phyloP scores from a whole-genome alignment of 2,329 filamentous ascomycete genomes.

The Metarhizium anisopliae region DNA sequence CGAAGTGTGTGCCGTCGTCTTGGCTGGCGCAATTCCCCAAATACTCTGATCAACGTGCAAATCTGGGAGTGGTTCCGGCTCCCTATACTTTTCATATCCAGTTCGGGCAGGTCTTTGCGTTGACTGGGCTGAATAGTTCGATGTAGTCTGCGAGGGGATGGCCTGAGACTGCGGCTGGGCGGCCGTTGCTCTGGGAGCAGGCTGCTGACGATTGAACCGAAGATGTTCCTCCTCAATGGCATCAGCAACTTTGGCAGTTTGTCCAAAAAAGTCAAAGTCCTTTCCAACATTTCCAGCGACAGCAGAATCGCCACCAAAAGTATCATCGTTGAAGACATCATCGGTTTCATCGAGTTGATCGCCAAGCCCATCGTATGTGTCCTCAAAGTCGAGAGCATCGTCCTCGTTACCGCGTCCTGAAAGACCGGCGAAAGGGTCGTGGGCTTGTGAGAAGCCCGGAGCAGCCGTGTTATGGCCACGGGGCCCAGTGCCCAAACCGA shows the following conservation, averaged over 20 bases:
- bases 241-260: conserved; percentile 77
- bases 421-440: conserved; percentile 83
- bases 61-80: conserved; percentile 76
- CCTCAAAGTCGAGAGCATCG: conserved; percentile 71
- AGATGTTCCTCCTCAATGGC: conserved; percentile 88
- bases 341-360: conserved; percentile 85
- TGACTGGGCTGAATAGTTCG: conserved; percentile 29
- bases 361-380: conserved; percentile 92
- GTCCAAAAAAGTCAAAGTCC: conserved; percentile 95
- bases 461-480: conserved; percentile 55
- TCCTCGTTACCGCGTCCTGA: conserved; percentile 53
- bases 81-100: conserved; percentile 87
- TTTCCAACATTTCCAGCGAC: conserved; percentile 57
- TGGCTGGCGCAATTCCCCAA: conserved; percentile 67
- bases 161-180: conserved; percentile 25
- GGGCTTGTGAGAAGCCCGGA: conserved; percentile 71
- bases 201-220: conserved; percentile 68
- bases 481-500: conserved; percentile 66
- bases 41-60: conserved; percentile 88
- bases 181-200: conserved; percentile 32
- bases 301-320: conserved; percentile 52
- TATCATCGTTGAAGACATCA: conserved; percentile 95
- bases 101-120: conserved; percentile 56
- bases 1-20: conserved; percentile 24
- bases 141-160: conserved; percentile 18